phyloP scores from a whole-genome alignment of 23 red algal species.

The Gracilaria caudata region DNA sequence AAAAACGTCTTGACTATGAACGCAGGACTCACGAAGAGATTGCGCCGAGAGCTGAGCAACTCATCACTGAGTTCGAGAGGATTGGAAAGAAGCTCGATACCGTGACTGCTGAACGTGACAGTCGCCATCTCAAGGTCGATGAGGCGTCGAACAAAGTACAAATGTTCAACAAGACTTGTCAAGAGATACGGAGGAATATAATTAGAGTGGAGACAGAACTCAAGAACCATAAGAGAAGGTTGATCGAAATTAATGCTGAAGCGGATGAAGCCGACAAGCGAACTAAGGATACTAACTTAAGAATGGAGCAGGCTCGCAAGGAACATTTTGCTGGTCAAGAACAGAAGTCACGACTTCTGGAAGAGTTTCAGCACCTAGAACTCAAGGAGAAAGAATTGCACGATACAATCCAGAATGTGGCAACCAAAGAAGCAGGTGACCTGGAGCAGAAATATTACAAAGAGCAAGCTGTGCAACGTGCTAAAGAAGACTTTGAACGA shows the following conservation, averaged over 20 bases:
- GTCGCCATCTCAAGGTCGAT: slow-evolving; percentile 32
- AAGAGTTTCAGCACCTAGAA: slow-evolving; percentile 33
- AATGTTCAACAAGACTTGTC: slow-evolving; percentile 13
- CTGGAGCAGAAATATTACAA: slow-evolving; percentile 36
- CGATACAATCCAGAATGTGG: not conserved
- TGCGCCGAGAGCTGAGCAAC: slow-evolving; percentile 49
- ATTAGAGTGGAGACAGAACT: slow-evolving; percentile 17
- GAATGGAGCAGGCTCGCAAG: slow-evolving; percentile 53
- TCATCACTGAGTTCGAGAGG: slow-evolving; percentile 6
- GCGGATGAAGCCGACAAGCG: slow-evolving; percentile 5
- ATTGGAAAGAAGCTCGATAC: slow-evolving; percentile 24
- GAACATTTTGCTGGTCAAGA: slow-evolving; percentile 59
- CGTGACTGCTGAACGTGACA: not conserved
- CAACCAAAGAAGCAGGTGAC: not conserved
- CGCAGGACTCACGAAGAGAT: slow-evolving; percentile 35
- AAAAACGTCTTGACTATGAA: slow-evolving; percentile 27
- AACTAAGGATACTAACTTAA: slow-evolving; percentile 24
- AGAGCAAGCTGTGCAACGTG: slow-evolving; percentile 30
- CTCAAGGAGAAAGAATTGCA: slow-evolving; percentile 22
- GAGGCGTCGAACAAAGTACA: slow-evolving; percentile 28
- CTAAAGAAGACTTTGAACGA: not conserved
- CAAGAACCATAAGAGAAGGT: slow-evolving; percentile 19
- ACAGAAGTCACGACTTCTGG: slow-evolving; percentile 44
- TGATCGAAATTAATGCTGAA: slow-evolving; percentile 39
- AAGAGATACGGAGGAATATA: slow-evolving; percentile 21